These are phyloP conservation scores for Elongisporangium anandrum DNA, from an alignment of 352 stramenopile genomes.

Conservation along the genomic window DNA sequence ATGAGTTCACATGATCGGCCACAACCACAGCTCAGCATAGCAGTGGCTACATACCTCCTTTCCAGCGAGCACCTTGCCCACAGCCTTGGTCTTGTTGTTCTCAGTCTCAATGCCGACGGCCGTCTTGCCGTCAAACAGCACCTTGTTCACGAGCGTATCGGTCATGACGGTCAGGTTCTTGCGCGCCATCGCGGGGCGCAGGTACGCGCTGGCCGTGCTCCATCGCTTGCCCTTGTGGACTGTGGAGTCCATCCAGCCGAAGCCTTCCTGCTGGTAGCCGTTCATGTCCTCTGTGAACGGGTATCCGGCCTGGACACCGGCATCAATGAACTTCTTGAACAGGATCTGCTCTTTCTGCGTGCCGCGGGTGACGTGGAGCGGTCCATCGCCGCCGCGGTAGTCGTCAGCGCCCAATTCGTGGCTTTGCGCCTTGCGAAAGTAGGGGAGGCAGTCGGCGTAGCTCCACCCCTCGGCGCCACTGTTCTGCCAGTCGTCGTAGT, in stretches of 20 bases:
- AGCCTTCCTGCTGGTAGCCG: conserved; percentile 85
- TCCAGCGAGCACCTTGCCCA: conserved; percentile 42
- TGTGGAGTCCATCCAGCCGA: conserved; percentile 90
- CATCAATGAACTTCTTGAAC: conserved; percentile 90
- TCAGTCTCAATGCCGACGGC: conserved; percentile 74
- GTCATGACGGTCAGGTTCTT: conserved; percentile 75
- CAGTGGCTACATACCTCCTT: conserved; percentile 50
- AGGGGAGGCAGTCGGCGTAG: conserved; percentile 84
- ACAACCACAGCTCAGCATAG: background rate
- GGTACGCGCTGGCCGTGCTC: conserved; percentile 72
- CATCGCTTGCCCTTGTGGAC: conserved; percentile 78
- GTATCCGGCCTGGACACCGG: conserved; percentile 80
- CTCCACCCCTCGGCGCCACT: conserved; percentile 77
- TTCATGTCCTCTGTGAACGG: conserved; percentile 89
- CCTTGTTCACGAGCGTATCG: conserved; percentile 79
- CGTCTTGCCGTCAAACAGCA: conserved; percentile 80
- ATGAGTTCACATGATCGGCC: background rate
- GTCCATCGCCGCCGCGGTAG: conserved; percentile 81
- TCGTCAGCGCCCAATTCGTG: conserved; percentile 72
- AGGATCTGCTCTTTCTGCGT: conserved; percentile 80
- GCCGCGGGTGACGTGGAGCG: conserved; percentile 71
- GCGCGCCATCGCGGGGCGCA: conserved; percentile 61
- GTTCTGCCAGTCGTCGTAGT: conserved; percentile 85
- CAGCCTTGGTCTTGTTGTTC: conserved; percentile 51
- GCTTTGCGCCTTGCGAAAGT: conserved; percentile 85